Conservation (phyloP, 441 rosid species). For the Pelargonium myrrhifolium region DNA sequence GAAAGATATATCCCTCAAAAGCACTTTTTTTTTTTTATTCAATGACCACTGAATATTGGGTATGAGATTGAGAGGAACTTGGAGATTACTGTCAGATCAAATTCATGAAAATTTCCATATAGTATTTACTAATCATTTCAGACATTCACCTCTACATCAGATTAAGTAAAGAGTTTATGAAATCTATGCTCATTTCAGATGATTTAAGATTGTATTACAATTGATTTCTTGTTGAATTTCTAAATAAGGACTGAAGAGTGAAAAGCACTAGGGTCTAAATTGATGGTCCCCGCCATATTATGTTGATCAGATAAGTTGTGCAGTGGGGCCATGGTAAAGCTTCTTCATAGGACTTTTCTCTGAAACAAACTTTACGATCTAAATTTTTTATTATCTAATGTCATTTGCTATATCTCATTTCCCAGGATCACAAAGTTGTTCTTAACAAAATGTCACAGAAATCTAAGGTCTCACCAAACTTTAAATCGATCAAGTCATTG, state of each 20-base stretch:
- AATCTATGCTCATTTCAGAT: constrained; percentile 10
- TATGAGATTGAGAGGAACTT: constrained; percentile 10
- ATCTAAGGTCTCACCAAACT: constrained; percentile 38
- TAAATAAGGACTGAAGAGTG: constrained; percentile 29
- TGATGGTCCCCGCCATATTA: constrained; percentile 66
- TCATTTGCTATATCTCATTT: constrained; percentile 25
- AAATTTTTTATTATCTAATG: constrained; percentile 23
- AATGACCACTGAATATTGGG: constrained; percentile 12
- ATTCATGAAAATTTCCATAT: neutral
- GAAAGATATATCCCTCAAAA: neutral
- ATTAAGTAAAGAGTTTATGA: neutral
- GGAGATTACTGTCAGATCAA: constrained; percentile 18
- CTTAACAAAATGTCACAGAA: constrained; percentile 48
- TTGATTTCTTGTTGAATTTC: constrained; percentile 23
- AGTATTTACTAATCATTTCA: constrained; percentile 2
- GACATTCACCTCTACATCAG: neutral
- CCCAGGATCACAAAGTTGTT: constrained; percentile 26
- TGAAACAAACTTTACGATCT: constrained; percentile 30
- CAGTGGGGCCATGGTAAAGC: constrained; percentile 56
- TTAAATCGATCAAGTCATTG: constrained; percentile 62
- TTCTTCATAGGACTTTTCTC: constrained; percentile 27
- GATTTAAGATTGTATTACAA: constrained; percentile 6
- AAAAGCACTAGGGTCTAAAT: constrained; percentile 30
- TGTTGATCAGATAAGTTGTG: constrained; percentile 34
- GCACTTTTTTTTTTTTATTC: neutral